Evolutionary conservation across 768 basidiomycete species (phyloP).

Genomic region (Tremella yokohamensis): DNA sequence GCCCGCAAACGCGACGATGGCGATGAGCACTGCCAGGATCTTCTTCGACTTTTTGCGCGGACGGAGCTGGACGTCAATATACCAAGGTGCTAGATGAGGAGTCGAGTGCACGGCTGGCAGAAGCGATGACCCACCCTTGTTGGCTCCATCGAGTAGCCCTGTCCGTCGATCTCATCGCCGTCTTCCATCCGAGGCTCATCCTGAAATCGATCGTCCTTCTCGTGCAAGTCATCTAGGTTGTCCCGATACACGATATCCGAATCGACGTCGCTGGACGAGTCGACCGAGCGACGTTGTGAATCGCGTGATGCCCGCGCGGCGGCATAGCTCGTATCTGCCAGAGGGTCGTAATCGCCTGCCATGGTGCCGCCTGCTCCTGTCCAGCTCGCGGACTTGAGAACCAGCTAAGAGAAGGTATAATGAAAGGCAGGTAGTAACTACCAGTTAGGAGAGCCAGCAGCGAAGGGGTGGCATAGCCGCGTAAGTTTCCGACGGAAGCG

Average conservation of each 20-base stretch:
- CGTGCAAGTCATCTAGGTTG: conserved; percentile 36
- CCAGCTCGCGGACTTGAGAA: no score
- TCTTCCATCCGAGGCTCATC: conserved; percentile 43
- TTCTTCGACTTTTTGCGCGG: conserved; percentile 50
- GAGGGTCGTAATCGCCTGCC: conserved; percentile 1
- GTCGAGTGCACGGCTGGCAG: no score
- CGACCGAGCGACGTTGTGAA: conserved; percentile 13
- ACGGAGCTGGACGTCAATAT: conserved; percentile 21
- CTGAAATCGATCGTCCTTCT: conserved; percentile 38
- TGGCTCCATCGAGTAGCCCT: conserved; percentile 35
- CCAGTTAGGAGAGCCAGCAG: no score
- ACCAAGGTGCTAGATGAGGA: background rate
- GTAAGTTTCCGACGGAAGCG: no score
- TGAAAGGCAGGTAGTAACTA: no score
- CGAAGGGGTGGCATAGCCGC: no score
- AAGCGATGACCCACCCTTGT: conserved; percentile 31
- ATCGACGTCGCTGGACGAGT: conserved; percentile 20
- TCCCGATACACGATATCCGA: conserved; percentile 41
- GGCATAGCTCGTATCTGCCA: background rate
- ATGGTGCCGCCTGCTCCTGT: background rate
- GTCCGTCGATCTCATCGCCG: conserved; percentile 20
- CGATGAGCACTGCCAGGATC: conserved; percentile 62
- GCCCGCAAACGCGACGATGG: conserved; percentile 62
- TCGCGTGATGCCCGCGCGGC: background rate
- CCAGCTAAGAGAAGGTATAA: background rate